Conservation (phyloP, 2,329 filamentous ascomycete species). For the Achaetomium macrosporum region DNA sequence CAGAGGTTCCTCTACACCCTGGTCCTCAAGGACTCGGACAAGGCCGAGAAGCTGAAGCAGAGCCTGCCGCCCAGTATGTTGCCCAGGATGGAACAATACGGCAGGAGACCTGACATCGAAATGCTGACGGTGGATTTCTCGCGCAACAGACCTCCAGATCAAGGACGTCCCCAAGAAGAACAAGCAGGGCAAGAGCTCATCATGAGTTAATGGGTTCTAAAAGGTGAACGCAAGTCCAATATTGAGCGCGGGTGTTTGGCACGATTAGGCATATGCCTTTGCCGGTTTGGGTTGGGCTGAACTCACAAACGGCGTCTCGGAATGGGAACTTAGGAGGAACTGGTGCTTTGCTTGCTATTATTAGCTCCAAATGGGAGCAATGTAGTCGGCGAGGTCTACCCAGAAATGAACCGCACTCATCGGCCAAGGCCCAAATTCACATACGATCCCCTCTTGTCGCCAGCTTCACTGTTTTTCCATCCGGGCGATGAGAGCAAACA, state of each 20-base stretch:
- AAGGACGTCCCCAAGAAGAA: slow-evolving; percentile 47
- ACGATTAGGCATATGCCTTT: slow-evolving; percentile 24
- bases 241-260: slow-evolving; percentile 21
- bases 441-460: not conserved
- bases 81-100: not conserved
- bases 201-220: slow-evolving; percentile 15
- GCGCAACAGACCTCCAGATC: slow-evolving; percentile 42
- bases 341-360: slow-evolving; percentile 26
- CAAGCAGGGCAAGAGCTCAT: slow-evolving; percentile 20
- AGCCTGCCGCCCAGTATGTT: slow-evolving; percentile 88
- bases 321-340: slow-evolving; percentile 38
- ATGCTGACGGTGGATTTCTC: slow-evolving; percentile 21
- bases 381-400: slow-evolving; percentile 26
- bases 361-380: slow-evolving; percentile 25
- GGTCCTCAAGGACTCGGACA: slow-evolving; percentile 95
- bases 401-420: slow-evolving; percentile 23
- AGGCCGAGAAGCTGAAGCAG: slow-evolving; percentile 99
- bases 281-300: slow-evolving; percentile 29
- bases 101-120: not conserved
- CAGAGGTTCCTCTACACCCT: slow-evolving; percentile 94
- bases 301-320: slow-evolving; percentile 46
- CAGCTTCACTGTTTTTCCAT: not conserved
- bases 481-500: not conserved
- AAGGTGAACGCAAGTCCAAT: slow-evolving; percentile 10
- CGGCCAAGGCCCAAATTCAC: slow-evolving; percentile 15